These are phyloP conservation scores for Diatrype stigma DNA, from an alignment of 2,329 filamentous ascomycete species.

Conservation along the genomic window DNA sequence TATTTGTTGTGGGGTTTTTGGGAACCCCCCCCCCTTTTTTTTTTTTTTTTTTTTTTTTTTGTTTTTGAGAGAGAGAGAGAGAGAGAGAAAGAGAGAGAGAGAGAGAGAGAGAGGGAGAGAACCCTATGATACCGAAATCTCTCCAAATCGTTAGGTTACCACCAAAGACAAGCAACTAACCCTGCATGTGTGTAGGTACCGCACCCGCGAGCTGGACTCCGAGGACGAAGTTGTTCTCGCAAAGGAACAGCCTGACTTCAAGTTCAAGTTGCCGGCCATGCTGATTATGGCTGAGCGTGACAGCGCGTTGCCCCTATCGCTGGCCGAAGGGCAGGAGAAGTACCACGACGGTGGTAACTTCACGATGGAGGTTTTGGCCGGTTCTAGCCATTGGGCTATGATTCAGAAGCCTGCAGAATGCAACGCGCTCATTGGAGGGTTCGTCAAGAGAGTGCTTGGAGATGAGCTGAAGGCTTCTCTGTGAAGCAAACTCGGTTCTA, in stretches of 20 bases:
- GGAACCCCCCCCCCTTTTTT: no score
- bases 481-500: constrained; percentile 19
- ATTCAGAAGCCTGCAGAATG: constrained; percentile 67
- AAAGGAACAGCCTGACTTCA: constrained; percentile 56
- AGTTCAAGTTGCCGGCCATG: constrained; percentile 61
- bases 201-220: constrained; percentile 66
- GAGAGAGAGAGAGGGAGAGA: no score
- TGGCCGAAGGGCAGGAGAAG: constrained; percentile 69
- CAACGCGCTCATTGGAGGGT: constrained; percentile 64
- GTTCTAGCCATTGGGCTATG: constrained; percentile 77
- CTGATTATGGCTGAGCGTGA: constrained; percentile 73
- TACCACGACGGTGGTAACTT: constrained; percentile 59
- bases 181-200: no score
- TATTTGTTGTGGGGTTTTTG: no score
- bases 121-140: no score
- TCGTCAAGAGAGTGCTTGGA: constrained; percentile 54
- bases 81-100: no score
- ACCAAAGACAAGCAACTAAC: no score
- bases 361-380: constrained; percentile 52
- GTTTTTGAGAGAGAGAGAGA: no score
- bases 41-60: no score
- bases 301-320: constrained; percentile 63
- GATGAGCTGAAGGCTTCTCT: constrained; percentile 32
- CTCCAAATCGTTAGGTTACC: no score
- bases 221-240: constrained; percentile 66